Base-by-base conservation (phyloP, 2,329 filamentous ascomycete species). In the Aspergillus alliaceus region DNA sequence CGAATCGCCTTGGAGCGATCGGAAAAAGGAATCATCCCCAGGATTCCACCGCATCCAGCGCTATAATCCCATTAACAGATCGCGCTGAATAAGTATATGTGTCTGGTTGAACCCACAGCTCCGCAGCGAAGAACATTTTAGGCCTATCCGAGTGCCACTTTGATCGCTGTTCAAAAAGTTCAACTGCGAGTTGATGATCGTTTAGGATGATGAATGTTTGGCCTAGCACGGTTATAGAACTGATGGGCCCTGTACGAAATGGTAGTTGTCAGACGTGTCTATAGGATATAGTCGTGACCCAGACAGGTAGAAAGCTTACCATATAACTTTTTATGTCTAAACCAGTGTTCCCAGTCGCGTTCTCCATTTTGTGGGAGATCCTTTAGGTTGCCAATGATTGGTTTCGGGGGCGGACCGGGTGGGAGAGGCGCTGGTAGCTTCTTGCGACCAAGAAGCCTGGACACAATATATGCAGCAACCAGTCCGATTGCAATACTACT, bases 1-100 rank as follows among this genome's bases (percentile, higher is more conserved):
- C 81, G 77, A n/a, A 78, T 73, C 1, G 65, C 67, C 27, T 69
- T 71, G n/a, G 75, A 72, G 2, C 61, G 69, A 8, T 71, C 66
- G 15, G 72, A 70, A 44, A 77, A 73, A 18, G 64, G 66, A 9
- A 66, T 62, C 12, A 74, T 52, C 3, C 69, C 71, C 4, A 79
- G 61, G 0, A 71, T 53, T 14, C 77, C 62, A 8, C 71, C 68
- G 73, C 70, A 78, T 7, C 76, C 78, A 35, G 60, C 51, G 57
- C 65, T 68, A 2, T 4, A 3, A 12, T 35, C 32, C 9, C 6
- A 34, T 27, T 18, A 37, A 39, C 6, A 18, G 4, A 15, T 44
- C 1, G 12, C 9, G 15, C 9, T 14, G 15, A 14, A 14, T 18
- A 18, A 18, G 35, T 18, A 29, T n/a, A 35, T 24, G 24, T 27